A percentile compares a stretch with the other conserved stretches of the same genome.
Evolutionary conservation across 2,329 filamentous ascomycete species (phyloP).

Genomic region (Colletotrichum plurivorum): DNA sequence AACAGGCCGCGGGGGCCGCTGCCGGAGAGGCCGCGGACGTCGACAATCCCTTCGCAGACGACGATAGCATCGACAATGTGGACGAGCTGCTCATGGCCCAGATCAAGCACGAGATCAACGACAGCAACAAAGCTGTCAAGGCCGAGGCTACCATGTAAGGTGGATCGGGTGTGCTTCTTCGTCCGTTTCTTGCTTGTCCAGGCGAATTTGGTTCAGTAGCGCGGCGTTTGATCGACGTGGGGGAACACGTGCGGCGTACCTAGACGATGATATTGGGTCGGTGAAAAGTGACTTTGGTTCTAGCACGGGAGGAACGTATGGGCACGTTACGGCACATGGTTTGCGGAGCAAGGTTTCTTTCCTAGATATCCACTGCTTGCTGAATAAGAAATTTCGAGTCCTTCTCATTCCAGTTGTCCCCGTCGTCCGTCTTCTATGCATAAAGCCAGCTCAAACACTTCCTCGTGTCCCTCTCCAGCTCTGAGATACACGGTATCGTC

Average conservation of each 20-base stretch:
- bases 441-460: neutral
- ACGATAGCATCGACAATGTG: neutral
- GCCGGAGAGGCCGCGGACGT: neutral
- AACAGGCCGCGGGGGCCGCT: neutral
- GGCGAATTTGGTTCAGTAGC: neutral
- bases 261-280: neutral
- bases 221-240: too few species aligned
- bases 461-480: too few species aligned
- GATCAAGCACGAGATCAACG: neutral
- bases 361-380: neutral
- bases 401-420: too few species aligned
- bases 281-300: neutral
- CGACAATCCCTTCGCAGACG: constrained; percentile 2
- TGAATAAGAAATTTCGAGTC: neutral
- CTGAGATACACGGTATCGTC: too few species aligned
- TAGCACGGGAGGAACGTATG: neutral
- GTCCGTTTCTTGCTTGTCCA: neutral
- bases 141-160: neutral
- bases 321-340: neutral
- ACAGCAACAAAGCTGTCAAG: neutral
- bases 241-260: neutral
- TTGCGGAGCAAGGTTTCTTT: neutral
- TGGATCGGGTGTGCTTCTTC: too few species aligned
- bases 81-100: constrained; percentile 3
- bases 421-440: neutral